Percentiles rank a stretch among this genome's conserved stretches.
Evolutionary conservation across 495 filamentous ascomycete genomes (phyloP).

Genomic region (Sphaerosporella brunnea): DNA sequence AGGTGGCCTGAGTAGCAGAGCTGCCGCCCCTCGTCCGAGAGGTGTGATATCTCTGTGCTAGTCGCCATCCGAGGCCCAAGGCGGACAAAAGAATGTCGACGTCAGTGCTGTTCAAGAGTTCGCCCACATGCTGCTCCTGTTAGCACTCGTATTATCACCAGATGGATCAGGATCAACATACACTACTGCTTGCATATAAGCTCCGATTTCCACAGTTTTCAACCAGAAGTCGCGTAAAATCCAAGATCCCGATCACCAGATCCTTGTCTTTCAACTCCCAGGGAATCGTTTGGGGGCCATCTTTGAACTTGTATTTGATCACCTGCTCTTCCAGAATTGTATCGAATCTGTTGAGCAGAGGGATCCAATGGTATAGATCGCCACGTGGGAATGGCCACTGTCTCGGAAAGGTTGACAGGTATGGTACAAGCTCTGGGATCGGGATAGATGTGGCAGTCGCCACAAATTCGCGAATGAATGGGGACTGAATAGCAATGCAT

Average conservation of each 20-base stretch:
- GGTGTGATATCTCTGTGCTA: slow-evolving; percentile 84
- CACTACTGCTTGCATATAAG: slow-evolving; percentile 73
- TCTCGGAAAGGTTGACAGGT: slow-evolving; percentile 62
- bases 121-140: slow-evolving; percentile 46
- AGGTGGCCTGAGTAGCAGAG: slow-evolving; percentile 40
- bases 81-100: slow-evolving; percentile 54
- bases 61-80: slow-evolving; percentile 57
- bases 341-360: slow-evolving; percentile 86
- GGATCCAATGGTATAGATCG: slow-evolving; percentile 97
- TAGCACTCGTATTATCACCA: slow-evolving; percentile 1
- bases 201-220: slow-evolving; percentile 96
- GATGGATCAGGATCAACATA: slow-evolving; percentile 8
- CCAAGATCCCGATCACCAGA: slow-evolving; percentile 58
- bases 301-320: slow-evolving; percentile 60
- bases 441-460: slow-evolving; percentile 46
- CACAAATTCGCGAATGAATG: slow-evolving; percentile 66
- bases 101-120: slow-evolving; percentile 72
- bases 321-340: slow-evolving; percentile 64
- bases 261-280: slow-evolving; percentile 30
- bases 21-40: slow-evolving; percentile 43
- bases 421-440: slow-evolving; percentile 54
- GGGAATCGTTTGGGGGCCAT: slow-evolving; percentile 55
- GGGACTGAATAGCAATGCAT: slow-evolving; percentile 42
- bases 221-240: slow-evolving; percentile 69
- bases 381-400: slow-evolving; percentile 94